A percentile compares a stretch with the other conserved stretches of the same genome.
These are phyloP conservation scores for Magnusiomyces fungicola DNA, from an alignment of 1,139 yeast genomes.

Conservation along the genomic window DNA sequence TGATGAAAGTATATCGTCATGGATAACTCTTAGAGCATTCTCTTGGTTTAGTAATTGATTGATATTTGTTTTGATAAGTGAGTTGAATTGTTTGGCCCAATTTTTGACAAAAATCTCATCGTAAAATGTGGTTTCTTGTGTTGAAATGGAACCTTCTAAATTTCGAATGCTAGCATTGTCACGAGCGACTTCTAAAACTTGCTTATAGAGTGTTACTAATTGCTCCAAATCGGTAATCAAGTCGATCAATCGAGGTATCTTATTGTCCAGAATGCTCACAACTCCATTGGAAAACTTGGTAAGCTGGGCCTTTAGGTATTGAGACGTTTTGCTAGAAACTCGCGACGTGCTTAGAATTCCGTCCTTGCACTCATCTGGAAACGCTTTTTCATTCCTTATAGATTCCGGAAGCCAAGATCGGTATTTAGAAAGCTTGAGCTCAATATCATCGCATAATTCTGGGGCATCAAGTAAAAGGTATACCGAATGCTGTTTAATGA, in stretches of 20 bases:
- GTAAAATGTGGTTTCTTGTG: slow-evolving; percentile 15
- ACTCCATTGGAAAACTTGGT: slow-evolving; percentile 15
- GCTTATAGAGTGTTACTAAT: slow-evolving; percentile 19
- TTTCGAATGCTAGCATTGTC: slow-evolving; percentile 18
- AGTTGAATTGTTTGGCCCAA: slow-evolving; percentile 20
- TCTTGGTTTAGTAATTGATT: slow-evolving; percentile 11
- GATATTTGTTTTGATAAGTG: slow-evolving; percentile 10
- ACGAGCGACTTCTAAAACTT: slow-evolving; percentile 19
- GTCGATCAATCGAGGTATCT: slow-evolving; percentile 16
- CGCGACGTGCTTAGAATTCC: slow-evolving; percentile 12
- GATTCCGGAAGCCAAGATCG: slow-evolving; percentile 74
- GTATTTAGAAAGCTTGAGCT: slow-evolving; percentile 56
- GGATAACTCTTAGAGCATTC: slow-evolving; percentile 13
- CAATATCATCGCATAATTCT: slow-evolving; percentile 19
- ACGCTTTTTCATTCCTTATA: slow-evolving; percentile 57
- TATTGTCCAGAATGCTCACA: slow-evolving; percentile 12
- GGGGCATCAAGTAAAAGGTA: slow-evolving; percentile 23
- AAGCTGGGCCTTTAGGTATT: slow-evolving; percentile 9
- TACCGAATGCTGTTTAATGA: slow-evolving; percentile 20
- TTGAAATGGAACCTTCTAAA: slow-evolving; percentile 7
- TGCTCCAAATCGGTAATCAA: slow-evolving; percentile 14
- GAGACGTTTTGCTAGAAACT: slow-evolving; percentile 14
- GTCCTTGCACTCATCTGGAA: slow-evolving; percentile 19
- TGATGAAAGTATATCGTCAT: slow-evolving; percentile 7
- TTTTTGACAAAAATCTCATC: slow-evolving; percentile 16